phyloP scores from a whole-genome alignment of 169 alveolate genomes.

The Theileria orientalis region DNA sequence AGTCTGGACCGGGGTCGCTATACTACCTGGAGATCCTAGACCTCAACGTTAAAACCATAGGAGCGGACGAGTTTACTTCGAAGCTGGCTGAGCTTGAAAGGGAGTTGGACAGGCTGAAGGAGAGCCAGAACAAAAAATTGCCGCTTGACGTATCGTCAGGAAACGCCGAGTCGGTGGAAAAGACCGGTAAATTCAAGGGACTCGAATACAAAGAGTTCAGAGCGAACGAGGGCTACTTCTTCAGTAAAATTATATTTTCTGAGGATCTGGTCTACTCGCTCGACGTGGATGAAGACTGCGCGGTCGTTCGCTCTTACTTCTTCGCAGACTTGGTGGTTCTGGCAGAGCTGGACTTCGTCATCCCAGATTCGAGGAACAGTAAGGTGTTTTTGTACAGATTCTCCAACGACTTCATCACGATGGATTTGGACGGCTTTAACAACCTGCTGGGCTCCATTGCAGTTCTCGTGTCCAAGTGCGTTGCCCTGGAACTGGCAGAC shows the following conservation, averaged over 20 bases:
- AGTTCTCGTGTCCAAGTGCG: conserved; percentile 2
- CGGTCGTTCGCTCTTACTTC: background rate
- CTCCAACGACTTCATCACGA: background rate
- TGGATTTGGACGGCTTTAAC: background rate
- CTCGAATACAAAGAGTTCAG: conserved; percentile 8
- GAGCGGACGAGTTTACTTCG: background rate
- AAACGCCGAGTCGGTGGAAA: background rate
- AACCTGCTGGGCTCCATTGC: conserved; percentile 9
- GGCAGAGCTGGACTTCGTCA: background rate
- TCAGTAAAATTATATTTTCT: conserved; percentile 3
- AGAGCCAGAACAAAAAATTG: background rate
- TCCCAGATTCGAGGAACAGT: background rate
- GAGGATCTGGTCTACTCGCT: conserved; percentile 2
- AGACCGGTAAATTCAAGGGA: conserved; percentile 4
- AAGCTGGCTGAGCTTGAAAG: background rate
- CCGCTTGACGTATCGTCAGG: background rate
- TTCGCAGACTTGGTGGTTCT: background rate
- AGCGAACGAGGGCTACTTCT: conserved; percentile 1
- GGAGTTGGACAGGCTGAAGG: background rate
- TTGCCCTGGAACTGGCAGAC: conserved; percentile 1
- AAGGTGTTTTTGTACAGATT: conserved; percentile 7
- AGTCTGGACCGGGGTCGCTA: background rate
- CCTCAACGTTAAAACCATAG: background rate
- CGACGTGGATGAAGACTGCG: conserved; percentile 1
- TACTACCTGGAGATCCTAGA: background rate